Conservation (phyloP, 2,329 filamentous ascomycete species). For the Paraphoma chrysanthemicola region DNA sequence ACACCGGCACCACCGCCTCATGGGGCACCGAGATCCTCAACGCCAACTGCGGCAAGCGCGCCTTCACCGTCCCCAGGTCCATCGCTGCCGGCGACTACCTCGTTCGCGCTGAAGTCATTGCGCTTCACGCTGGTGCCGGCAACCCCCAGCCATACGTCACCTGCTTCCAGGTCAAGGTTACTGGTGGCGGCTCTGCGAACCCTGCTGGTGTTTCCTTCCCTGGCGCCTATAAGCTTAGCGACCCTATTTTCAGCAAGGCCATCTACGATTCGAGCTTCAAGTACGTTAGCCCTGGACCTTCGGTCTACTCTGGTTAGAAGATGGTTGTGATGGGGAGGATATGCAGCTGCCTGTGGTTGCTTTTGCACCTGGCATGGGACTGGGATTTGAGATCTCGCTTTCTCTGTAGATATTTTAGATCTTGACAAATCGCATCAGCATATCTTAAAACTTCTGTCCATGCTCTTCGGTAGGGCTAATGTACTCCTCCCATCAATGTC, state of each 20-base stretch:
- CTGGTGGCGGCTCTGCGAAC: constrained; percentile 40
- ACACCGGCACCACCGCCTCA: constrained; percentile 42
- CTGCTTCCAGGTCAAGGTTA: constrained; percentile 50
- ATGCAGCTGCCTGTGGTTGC: not conserved
- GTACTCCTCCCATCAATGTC: too few species aligned
- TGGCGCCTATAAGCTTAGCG: constrained; percentile 43
- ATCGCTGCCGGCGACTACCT: constrained; percentile 43
- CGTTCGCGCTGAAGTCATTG: constrained; percentile 43
- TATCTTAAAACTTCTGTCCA: not conserved
- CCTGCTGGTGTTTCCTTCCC: constrained; percentile 44
- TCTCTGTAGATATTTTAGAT: constrained; percentile 8
- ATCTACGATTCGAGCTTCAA: constrained; percentile 44
- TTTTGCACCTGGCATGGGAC: constrained; percentile 6
- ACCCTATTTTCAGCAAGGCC: constrained; percentile 41
- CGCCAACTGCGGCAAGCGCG: constrained; percentile 47
- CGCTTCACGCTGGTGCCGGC: constrained; percentile 41
- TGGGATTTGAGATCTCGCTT: not conserved
- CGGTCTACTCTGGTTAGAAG: constrained; percentile 39
- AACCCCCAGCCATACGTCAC: constrained; percentile 44
- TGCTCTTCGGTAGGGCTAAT: too few species aligned
- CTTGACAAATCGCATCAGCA: not conserved
- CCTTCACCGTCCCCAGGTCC: constrained; percentile 45
- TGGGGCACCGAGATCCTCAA: constrained; percentile 50
- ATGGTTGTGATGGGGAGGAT: not conserved
- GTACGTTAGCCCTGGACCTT: constrained; percentile 44